Base-by-base conservation (phyloP, 257 asterid genomes). In the Solanum dulcamara region DNA sequence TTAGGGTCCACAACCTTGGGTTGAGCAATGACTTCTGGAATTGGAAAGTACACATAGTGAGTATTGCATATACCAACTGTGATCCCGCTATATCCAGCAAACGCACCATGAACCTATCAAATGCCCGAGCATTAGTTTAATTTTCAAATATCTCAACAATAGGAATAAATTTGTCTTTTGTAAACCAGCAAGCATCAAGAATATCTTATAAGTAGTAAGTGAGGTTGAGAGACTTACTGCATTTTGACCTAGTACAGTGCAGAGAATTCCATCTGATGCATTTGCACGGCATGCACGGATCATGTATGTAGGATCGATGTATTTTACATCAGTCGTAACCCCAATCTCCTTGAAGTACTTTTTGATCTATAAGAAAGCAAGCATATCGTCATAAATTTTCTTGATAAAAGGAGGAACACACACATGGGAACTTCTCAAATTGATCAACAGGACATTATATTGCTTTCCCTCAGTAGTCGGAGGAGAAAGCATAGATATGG, bases 241-340 rank as follows among this genome's bases (percentile, higher is more conserved):
- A 89, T 96, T 96, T 95, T 96, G 99, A 71, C 98, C 98, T 80
- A 96, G 97, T 80, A 95, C 97, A 17, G 99, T 93, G 89, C 98
- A 96, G 79, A 96, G 97, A 87, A 96, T 94, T 88, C 97, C 93
- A 88, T 96, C 98, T 4, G 99, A 95, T 81, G 98, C 99, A 87
- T 95, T 96, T 88, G 99, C 98, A 87, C 98, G 97, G 84, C 99
- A 94, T 55, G 98, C 99, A 35, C 98, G 98, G 86, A 96, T 95
- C 98, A 96, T 96, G 89, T 96, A 96, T 38, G 98, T 95, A 14
- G 99, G 99, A 89, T 96, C 98, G 12, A 96, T 96, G 90, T 93
- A 96, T 87, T 96, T 96, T 83, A 94, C 97, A 83, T 94, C 98
- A 80, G 95, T 98, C 55, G 98, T 92, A 86, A 86, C 88, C 35